phyloP scores from a whole-genome alignment of 169 alveolate species.

The Cryptosporidium andersoni region DNA sequence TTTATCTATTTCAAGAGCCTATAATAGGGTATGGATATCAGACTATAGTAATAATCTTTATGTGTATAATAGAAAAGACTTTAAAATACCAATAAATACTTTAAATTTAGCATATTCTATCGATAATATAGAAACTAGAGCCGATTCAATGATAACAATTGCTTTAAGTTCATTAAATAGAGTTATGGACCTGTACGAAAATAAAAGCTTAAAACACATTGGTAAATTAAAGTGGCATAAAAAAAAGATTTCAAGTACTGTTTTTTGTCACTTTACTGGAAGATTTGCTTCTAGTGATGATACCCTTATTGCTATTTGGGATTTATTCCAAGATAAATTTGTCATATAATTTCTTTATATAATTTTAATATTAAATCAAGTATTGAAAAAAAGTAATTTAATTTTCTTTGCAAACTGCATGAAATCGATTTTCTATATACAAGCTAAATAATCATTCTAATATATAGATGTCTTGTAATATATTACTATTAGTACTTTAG shows the following conservation, averaged over 20 bases:
- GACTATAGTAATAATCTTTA: slow-evolving; percentile 10
- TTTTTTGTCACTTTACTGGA: slow-evolving; percentile 1
- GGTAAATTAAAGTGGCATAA: slow-evolving; percentile 8
- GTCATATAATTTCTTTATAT: too few species aligned
- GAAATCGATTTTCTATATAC: too few species aligned
- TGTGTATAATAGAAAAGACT: slow-evolving; percentile 40
- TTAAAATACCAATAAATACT: slow-evolving; percentile 11
- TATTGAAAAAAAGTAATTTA: too few species aligned
- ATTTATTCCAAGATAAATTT: neutral
- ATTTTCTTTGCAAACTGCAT: neutral
- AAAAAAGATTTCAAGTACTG: slow-evolving; percentile 2
- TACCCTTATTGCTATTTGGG: slow-evolving; percentile 15
- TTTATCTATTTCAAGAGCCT: slow-evolving; percentile 22
- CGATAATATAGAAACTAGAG: slow-evolving; percentile 19
- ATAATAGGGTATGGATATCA: slow-evolving; percentile 36
- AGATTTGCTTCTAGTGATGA: slow-evolving; percentile 3
- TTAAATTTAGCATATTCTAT: neutral
- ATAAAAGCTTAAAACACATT: neutral
- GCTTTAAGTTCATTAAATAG: neutral
- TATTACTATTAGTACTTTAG: too few species aligned
- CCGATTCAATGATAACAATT: slow-evolving; percentile 23
- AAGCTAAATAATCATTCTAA: too few species aligned
- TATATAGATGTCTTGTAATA: too few species aligned
- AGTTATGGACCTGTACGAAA: slow-evolving; percentile 22
- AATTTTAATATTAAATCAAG: too few species aligned